Percentiles rank a stretch among this genome's conserved stretches.
These are phyloP conservation scores for Salpingoeca rosetta DNA, from an alignment of 78 protist genomes.

Conservation along the genomic window DNA sequence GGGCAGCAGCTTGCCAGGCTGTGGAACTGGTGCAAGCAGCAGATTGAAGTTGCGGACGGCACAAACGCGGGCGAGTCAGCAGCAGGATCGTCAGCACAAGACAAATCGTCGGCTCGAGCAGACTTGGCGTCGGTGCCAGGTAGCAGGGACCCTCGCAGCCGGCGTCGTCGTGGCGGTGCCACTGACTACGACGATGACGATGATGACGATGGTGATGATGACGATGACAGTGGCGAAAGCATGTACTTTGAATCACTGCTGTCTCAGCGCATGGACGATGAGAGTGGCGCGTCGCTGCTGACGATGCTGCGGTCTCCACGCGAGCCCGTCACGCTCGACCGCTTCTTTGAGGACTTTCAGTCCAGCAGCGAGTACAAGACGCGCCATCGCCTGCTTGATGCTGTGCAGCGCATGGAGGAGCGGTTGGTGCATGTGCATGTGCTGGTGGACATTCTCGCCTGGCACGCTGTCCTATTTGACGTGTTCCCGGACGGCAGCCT, in stretches of 20 bases:
- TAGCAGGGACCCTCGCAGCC: no score
- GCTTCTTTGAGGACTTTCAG: not conserved
- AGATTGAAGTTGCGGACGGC: not conserved
- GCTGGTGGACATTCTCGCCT: constrained; percentile 2
- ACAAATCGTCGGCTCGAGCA: not conserved
- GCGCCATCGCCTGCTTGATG: not conserved
- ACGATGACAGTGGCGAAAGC: not conserved
- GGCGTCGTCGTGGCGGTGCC: not conserved
- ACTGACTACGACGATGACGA: not conserved
- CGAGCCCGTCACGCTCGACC: not conserved
- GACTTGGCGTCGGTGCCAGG: not conserved
- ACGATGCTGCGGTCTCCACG: not conserved
- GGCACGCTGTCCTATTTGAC: constrained; percentile 16
- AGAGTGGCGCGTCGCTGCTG: not conserved
- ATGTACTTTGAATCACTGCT: no score
- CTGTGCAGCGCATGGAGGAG: not conserved
- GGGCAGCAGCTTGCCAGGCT: not conserved
- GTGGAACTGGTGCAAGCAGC: not conserved
- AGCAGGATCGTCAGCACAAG: not conserved
- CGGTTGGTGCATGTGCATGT: not conserved
- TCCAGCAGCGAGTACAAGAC: no score
- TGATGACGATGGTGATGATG: not conserved
- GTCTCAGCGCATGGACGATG: no score
- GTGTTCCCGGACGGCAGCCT: not conserved
- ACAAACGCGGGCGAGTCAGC: not conserved